Conservation (phyloP, 2,329 filamentous ascomycete species). For the Colletotrichum sublineola region DNA sequence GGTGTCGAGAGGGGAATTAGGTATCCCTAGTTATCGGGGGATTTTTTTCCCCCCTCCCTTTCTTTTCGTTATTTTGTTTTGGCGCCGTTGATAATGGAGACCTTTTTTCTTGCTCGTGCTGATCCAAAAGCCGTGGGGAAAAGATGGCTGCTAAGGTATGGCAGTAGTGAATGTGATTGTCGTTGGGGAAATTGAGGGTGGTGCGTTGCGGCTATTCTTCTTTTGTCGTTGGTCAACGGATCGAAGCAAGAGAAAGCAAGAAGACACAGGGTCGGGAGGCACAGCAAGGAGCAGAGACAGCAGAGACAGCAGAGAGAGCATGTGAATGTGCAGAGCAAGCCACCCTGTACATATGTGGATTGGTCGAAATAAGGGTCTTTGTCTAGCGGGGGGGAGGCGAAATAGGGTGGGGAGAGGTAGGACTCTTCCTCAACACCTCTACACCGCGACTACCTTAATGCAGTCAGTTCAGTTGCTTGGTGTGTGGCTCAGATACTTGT, state of each 20-base stretch:
- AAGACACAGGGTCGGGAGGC: constrained; percentile 6
- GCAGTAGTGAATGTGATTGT: constrained; percentile 14
- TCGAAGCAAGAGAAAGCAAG: constrained; percentile 13
- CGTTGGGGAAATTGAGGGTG: constrained; percentile 27
- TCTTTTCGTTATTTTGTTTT: background rate
- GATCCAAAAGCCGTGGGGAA: constrained; percentile 19
- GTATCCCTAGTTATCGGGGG: background rate
- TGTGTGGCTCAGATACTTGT: background rate
- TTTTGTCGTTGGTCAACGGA: constrained; percentile 40
- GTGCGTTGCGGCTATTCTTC: constrained; percentile 33
- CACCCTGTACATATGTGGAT: constrained; percentile 5
- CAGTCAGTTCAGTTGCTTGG: background rate
- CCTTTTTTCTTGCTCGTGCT: constrained; percentile 38
- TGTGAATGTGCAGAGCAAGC: constrained; percentile 33
- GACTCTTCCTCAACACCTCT: constrained; percentile 5
- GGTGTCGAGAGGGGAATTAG: background rate
- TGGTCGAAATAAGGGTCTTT: constrained; percentile 10
- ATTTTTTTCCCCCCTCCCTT: background rate
- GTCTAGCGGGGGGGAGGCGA: constrained; percentile 9
- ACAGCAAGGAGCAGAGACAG: background rate
- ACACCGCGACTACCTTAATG: background rate
- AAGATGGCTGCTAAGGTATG: constrained; percentile 11
- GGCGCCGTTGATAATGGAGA: constrained; percentile 26
- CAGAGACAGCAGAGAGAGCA: constrained; percentile 12
- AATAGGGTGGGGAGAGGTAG: background rate